Percentiles rank a stretch among this genome's conserved stretches.
phyloP scores from a whole-genome alignment of 116 monocot genomes.

The Posidonia oceanica region DNA sequence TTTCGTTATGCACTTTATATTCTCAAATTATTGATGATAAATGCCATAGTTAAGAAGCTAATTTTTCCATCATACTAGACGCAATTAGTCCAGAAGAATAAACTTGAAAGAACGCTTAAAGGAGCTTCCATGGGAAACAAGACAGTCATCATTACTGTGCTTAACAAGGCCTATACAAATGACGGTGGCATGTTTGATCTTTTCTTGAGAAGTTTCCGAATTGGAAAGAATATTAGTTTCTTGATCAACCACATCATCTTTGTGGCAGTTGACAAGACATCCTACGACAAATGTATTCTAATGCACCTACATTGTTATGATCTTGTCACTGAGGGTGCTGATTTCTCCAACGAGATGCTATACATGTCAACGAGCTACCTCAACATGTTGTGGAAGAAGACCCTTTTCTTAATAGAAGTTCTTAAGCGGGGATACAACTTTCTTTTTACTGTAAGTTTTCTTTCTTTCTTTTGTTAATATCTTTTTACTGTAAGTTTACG shows the following conservation, averaged over 20 bases:
- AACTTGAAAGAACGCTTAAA: slow-evolving; percentile 10
- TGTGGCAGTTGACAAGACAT: slow-evolving; percentile 37
- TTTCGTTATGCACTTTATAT: too few species aligned
- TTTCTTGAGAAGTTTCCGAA: slow-evolving; percentile 39
- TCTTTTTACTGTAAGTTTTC: slow-evolving; percentile 59
- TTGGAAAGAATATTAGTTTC: slow-evolving; percentile 30
- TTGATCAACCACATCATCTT: slow-evolving; percentile 46
- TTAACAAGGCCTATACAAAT: slow-evolving; percentile 48
- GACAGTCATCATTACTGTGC: slow-evolving; percentile 44
- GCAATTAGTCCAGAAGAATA: not conserved
- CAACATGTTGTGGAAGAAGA: slow-evolving; percentile 62
- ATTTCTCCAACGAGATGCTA: slow-evolving; percentile 31
- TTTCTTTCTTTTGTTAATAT: too few species aligned
- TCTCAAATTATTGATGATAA: too few species aligned
- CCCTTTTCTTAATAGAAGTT: slow-evolving; percentile 38
- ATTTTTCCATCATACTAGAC: not conserved
- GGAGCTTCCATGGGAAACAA: slow-evolving; percentile 42
- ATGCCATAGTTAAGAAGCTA: too few species aligned
- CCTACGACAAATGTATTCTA: slow-evolving; percentile 32
- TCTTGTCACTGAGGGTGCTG: slow-evolving; percentile 21
- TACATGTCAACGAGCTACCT: slow-evolving; percentile 43
- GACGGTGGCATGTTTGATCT: slow-evolving; percentile 64
- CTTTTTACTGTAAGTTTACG: slow-evolving; percentile 31
- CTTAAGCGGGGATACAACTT: slow-evolving; percentile 57
- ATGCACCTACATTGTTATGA: slow-evolving; percentile 46